A percentile compares a stretch with the other conserved stretches of the same genome.
phyloP scores from a whole-genome alignment of 1,139 yeast species.

The Geotrichum klebahnii region DNA sequence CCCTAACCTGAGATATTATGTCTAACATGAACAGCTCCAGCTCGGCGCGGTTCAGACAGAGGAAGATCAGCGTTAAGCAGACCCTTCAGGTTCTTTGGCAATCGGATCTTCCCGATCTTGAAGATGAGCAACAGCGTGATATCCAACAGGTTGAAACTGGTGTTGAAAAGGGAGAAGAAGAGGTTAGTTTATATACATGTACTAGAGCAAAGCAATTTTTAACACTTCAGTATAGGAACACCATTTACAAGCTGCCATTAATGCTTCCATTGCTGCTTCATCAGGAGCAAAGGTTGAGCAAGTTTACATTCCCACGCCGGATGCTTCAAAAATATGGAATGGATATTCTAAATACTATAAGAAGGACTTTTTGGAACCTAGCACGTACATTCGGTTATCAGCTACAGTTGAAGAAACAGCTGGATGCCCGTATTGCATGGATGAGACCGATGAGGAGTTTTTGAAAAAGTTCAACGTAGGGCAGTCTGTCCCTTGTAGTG shows the following conservation, averaged over 20 bases:
- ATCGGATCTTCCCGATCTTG: conserved; percentile 73
- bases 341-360: conserved; percentile 70
- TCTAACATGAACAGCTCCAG: conserved; percentile 14
- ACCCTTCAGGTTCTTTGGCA: conserved; percentile 76
- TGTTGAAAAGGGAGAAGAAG: conserved; percentile 96
- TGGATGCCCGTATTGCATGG: conserved; percentile 85
- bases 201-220: conserved; percentile 8
- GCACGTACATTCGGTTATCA: conserved; percentile 77
- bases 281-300: conserved; percentile 52
- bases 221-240: conserved; percentile 63
- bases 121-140: conserved; percentile 73
- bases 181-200: conserved; percentile 34
- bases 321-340: conserved; percentile 79
- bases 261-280: conserved; percentile 61
- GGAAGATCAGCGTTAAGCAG: conserved; percentile 88
- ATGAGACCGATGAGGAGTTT: conserved; percentile 78
- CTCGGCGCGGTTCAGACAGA: conserved; percentile 73
- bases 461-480: conserved; percentile 44
- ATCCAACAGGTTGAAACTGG: conserved; percentile 92
- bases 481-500: conserved; percentile 47
- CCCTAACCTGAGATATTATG: conserved; percentile 6
- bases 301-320: conserved; percentile 94
- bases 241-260: conserved; percentile 86
- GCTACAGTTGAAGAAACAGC: conserved; percentile 93
- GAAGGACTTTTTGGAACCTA: conserved; percentile 67